Percentiles rank a stretch among this genome's conserved stretches.
Evolutionary conservation across 2,329 filamentous ascomycete genomes (phyloP).

Genomic region (Apiospora arundinis): DNA sequence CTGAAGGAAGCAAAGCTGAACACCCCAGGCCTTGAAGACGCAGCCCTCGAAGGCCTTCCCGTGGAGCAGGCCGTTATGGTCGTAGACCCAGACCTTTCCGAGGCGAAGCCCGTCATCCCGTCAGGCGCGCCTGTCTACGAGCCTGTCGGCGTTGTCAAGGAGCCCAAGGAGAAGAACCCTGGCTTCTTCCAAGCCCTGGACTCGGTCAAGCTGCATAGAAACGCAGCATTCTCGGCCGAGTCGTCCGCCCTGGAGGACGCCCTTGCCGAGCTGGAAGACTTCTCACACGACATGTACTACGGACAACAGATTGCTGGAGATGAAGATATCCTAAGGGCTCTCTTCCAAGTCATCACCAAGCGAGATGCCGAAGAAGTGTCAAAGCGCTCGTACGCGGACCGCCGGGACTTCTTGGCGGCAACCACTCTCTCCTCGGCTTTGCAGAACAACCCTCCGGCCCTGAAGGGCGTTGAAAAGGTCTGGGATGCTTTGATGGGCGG

Average conservation of each 20-base stretch:
- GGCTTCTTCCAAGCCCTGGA: constrained; percentile 56
- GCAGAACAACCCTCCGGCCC: constrained; percentile 69
- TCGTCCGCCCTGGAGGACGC: constrained; percentile 51
- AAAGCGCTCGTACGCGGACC: constrained; percentile 34
- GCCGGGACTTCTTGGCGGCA: constrained; percentile 58
- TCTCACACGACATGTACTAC: constrained; percentile 74
- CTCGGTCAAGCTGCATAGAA: constrained; percentile 53
- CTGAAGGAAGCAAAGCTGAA: constrained; percentile 71
- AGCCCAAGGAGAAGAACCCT: constrained; percentile 49
- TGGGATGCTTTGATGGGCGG: constrained; percentile 52
- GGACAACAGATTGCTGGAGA: constrained; percentile 68
- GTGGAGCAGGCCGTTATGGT: constrained; percentile 60
- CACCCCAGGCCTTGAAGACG: constrained; percentile 58
- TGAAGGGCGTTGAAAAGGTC: constrained; percentile 55
- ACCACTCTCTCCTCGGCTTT: constrained; percentile 63
- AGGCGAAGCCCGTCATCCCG: constrained; percentile 45
- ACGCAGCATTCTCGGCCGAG: constrained; percentile 32
- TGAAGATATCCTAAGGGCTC: constrained; percentile 55
- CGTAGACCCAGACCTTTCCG: constrained; percentile 54
- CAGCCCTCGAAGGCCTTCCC: constrained; percentile 56
- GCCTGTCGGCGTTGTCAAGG: constrained; percentile 61
- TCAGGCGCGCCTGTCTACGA: constrained; percentile 63
- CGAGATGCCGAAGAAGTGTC: constrained; percentile 32
- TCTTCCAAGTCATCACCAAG: constrained; percentile 62
- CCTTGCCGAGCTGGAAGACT: constrained; percentile 64